phyloP scores from a whole-genome alignment of 805 yeast genomes.

The Kurtzmaniella fragi region DNA sequence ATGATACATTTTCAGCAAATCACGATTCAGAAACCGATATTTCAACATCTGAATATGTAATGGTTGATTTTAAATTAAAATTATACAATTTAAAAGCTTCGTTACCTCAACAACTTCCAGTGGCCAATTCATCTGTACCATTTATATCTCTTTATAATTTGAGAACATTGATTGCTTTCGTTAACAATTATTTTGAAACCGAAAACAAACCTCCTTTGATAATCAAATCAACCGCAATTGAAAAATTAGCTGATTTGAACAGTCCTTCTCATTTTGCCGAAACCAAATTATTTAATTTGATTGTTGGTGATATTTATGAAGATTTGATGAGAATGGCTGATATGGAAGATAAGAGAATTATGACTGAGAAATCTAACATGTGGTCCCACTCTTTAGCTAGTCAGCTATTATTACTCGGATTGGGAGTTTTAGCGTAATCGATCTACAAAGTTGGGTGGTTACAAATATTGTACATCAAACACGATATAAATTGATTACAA shows the following conservation, averaged over 20 bases:
- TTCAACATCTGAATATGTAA: constrained; percentile 41
- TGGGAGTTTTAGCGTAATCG: constrained; percentile 50
- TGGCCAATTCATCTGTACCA: constrained; percentile 47
- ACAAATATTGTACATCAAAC: constrained; percentile 3
- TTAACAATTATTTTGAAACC: constrained; percentile 35
- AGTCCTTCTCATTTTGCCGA: constrained; percentile 31
- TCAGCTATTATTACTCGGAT: constrained; percentile 51
- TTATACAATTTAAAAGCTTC: constrained; percentile 59
- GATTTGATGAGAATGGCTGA: constrained; percentile 51
- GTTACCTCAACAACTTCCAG: constrained; percentile 44
- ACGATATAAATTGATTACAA: neutral
- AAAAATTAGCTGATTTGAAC: constrained; percentile 34
- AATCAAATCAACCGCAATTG: constrained; percentile 36
- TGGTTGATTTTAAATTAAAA: constrained; percentile 61
- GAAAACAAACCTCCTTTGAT: constrained; percentile 22
- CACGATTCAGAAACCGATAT: constrained; percentile 2
- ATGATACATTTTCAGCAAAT: constrained; percentile 30
- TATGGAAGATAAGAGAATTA: constrained; percentile 46
- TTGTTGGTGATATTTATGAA: constrained; percentile 53
- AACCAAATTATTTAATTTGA: constrained; percentile 45
- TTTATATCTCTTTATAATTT: constrained; percentile 56
- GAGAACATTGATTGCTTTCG: constrained; percentile 55
- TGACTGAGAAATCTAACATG: constrained; percentile 39
- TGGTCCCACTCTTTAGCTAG: constrained; percentile 62
- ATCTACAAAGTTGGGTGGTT: too few relatives aligned